phyloP scores from a whole-genome alignment of 352 stramenopile genomes.

The Phytophthora cactorum region DNA sequence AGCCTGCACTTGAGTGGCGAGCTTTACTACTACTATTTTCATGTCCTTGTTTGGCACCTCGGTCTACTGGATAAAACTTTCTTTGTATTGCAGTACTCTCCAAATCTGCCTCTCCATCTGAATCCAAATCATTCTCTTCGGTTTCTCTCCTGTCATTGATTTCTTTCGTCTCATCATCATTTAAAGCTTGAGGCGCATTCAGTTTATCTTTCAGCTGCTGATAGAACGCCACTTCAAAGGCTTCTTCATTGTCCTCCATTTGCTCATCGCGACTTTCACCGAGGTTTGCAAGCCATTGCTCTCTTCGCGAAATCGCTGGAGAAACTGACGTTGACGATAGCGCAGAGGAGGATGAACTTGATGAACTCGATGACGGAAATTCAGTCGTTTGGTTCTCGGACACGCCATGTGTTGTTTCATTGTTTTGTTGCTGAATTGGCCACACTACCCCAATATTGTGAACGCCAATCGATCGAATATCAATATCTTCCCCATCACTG shows the following conservation, averaged over 20 bases:
- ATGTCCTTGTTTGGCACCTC: background rate
- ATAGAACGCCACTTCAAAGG: slow-evolving; percentile 25
- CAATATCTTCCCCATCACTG: slow-evolving; percentile 28
- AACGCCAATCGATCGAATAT: slow-evolving; percentile 62
- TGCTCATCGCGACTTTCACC: slow-evolving; percentile 6
- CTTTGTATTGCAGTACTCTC: background rate
- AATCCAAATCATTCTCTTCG: slow-evolving; percentile 6
- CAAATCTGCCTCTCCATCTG: slow-evolving; percentile 6
- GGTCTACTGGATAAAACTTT: background rate
- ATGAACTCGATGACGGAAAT: background rate
- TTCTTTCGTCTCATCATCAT: slow-evolving; percentile 2
- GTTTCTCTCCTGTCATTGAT: background rate
- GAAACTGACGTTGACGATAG: background rate
- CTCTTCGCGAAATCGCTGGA: slow-evolving; percentile 1
- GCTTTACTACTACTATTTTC: background rate
- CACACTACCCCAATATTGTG: slow-evolving; percentile 56
- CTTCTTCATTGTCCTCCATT: slow-evolving; percentile 4
- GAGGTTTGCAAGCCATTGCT: slow-evolving; percentile 1
- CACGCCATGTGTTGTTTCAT: background rate
- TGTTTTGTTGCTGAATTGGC: slow-evolving; percentile 23
- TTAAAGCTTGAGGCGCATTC: background rate
- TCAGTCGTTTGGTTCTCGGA: background rate
- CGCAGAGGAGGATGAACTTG: slow-evolving; percentile 18
- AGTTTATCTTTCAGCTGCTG: slow-evolving; percentile 28
- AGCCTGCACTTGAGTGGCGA: slow-evolving; percentile 20